Evolutionary conservation across 2,329 filamentous ascomycete species (phyloP), one percentile per base, ranked within the genome.

Genomic region (Colletotrichum chrysophilum): DNA sequence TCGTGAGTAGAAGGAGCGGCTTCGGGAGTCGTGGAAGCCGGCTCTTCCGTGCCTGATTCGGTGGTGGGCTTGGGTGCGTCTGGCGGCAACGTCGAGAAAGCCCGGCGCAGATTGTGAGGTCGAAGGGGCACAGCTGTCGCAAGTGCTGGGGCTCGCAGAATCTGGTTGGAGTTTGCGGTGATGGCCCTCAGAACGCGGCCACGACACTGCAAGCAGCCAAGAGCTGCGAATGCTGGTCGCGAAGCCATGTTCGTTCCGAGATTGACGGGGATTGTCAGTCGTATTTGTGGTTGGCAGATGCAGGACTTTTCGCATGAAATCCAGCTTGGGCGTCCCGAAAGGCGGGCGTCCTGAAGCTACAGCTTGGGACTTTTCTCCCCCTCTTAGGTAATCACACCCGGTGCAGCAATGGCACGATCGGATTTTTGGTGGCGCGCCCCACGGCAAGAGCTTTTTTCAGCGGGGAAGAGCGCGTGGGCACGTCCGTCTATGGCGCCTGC

Each of bases 191-290:
- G 55, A 9, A 78, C 77, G 9, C 78, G 78, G 3, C 62, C 70
- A 13, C 79, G 79, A 76, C 81, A 83, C 32, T 79, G 78, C 4
- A 80, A 74, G 78, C 81, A 83, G 76, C 81, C 76, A 10, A 75
- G 74, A 16, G 78, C 78, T 56, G 79, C 78, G 14, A 80, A 48
- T 3, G 76, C 71, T 8, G 80, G 77, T 52, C 78, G 69, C n/a
- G 78, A 75, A n/a, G 76, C 77, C 80, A 81, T 81, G 43, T 64
- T 73, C 48, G 71, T 3, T 65, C 28, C 3, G 16, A 48, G 13
- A 16, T 26, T n/a, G 18, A 21, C 32, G 21, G 13, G 38, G 26
- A 64, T 34, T 58, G 55, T 3, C 55, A 58, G 55, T 58, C 5
- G 24, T 13, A 21, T 18, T 12, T 30, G 28, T n/a, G 16, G 18